phyloP scores from a whole-genome alignment of 129 eudicot species.

The Logfia minima region DNA sequence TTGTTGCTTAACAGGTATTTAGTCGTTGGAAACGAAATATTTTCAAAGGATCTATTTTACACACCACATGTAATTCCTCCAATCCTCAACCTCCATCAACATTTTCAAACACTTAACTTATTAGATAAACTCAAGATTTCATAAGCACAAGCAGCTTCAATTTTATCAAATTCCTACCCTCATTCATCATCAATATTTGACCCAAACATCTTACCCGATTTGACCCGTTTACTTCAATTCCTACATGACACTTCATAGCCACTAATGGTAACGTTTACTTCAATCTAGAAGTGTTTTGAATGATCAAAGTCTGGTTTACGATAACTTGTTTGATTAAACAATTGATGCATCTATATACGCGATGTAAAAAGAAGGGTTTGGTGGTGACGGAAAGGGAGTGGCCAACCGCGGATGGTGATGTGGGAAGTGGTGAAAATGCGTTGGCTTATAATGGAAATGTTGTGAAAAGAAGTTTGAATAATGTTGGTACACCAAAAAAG shows the following conservation, averaged over 20 bases:
- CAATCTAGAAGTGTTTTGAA: slow-evolving; percentile 27
- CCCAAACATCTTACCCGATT: slow-evolving; percentile 33
- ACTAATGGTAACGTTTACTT: slow-evolving; percentile 75
- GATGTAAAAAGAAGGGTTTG: slow-evolving; percentile 66
- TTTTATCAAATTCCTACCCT: slow-evolving; percentile 60
- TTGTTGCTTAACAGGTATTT: slow-evolving; percentile 29
- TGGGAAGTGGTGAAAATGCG: slow-evolving; percentile 60
- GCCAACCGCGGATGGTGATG: slow-evolving; percentile 69
- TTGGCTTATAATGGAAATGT: slow-evolving; percentile 68
- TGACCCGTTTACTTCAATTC: slow-evolving; percentile 48
- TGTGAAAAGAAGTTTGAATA: slow-evolving; percentile 45
- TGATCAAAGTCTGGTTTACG: slow-evolving; percentile 46
- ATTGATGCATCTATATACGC: slow-evolving; percentile 69
- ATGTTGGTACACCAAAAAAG: slow-evolving; percentile 77
- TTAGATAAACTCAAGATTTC: slow-evolving; percentile 51
- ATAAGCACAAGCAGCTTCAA: slow-evolving; percentile 55
- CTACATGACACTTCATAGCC: slow-evolving; percentile 55
- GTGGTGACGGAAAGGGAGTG: slow-evolving; percentile 88
- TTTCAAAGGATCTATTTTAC: slow-evolving; percentile 56
- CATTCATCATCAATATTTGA: slow-evolving; percentile 60
- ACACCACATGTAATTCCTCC: slow-evolving; percentile 50
- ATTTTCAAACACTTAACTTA: slow-evolving; percentile 54
- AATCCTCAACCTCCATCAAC: slow-evolving; percentile 54
- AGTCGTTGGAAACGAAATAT: slow-evolving; percentile 73
- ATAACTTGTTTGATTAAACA: slow-evolving; percentile 66